These are phyloP conservation scores for Actinomortierella ambigua DNA, from an alignment of 371 early-diverging fungal genomes.

Conservation along the genomic window DNA sequence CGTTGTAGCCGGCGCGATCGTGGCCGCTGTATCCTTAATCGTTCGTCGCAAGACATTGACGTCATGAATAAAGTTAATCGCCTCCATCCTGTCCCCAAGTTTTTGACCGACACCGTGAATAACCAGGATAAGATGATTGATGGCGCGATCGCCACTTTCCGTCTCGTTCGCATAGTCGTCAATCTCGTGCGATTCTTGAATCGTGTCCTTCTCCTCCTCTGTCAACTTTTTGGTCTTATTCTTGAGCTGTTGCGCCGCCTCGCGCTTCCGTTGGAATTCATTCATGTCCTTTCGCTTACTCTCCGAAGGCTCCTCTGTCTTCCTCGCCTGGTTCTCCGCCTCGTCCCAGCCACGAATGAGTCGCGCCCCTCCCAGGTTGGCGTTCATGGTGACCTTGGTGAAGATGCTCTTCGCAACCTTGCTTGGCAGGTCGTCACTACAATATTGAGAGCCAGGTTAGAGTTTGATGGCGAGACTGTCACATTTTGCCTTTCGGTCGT, in stretches of 20 bases:
- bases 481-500: too few species aligned
- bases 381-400: constrained; percentile 65
- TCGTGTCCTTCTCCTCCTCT: constrained; percentile 42
- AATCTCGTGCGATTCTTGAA: constrained; percentile 48
- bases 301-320: constrained; percentile 31
- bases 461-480: too few species aligned
- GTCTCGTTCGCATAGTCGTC: constrained; percentile 68
- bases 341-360: constrained; percentile 79
- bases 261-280: constrained; percentile 41
- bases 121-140: constrained; percentile 80
- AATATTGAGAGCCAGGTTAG: not conserved
- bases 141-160: constrained; percentile 64
- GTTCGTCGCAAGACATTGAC: constrained; percentile 73
- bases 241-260: constrained; percentile 25
- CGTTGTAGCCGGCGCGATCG: constrained; percentile 27
- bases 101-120: constrained; percentile 88
- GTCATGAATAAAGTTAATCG: constrained; percentile 77
- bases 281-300: constrained; percentile 47
- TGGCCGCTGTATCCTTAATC: constrained; percentile 57
- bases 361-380: constrained; percentile 70
- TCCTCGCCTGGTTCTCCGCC: constrained; percentile 57
- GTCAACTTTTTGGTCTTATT: constrained; percentile 40
- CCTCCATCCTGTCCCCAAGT: constrained; percentile 74
- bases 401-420: constrained; percentile 78
- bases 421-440: constrained; percentile 57